Conservation (phyloP, 1,139 yeast genomes). For the Geotrichum australiense region DNA sequence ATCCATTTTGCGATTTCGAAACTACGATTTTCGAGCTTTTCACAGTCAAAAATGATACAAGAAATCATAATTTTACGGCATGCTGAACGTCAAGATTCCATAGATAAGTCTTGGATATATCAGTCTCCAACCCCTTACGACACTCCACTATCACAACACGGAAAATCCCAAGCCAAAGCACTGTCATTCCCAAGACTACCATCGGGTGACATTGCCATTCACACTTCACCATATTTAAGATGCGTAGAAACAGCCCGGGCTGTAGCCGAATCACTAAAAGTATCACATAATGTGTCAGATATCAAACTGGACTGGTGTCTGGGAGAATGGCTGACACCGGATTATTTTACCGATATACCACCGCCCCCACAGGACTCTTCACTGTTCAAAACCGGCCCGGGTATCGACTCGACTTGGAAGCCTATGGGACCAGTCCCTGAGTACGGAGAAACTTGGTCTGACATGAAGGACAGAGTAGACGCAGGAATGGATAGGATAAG, state of each 20-base stretch:
- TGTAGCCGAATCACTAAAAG: slow-evolving; percentile 24
- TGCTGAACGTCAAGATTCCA: slow-evolving; percentile 32
- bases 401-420: slow-evolving; percentile 28
- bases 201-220: slow-evolving; percentile 24
- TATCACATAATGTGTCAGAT: background rate
- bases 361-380: slow-evolving; percentile 37
- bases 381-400: slow-evolving; percentile 26
- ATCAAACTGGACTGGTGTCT: slow-evolving; percentile 33
- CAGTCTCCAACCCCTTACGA: slow-evolving; percentile 36
- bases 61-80: slow-evolving; percentile 32
- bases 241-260: slow-evolving; percentile 36
- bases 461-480: slow-evolving; percentile 33
- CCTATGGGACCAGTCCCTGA: slow-evolving; percentile 33
- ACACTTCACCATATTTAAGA: slow-evolving; percentile 36
- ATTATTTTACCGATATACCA: slow-evolving; percentile 31
- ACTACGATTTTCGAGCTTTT: background rate
- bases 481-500: slow-evolving; percentile 28
- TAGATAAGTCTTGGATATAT: slow-evolving; percentile 29
- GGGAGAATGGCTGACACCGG: slow-evolving; percentile 39
- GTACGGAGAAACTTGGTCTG: slow-evolving; percentile 36
- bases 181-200: slow-evolving; percentile 11
- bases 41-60: background rate
- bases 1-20: background rate
- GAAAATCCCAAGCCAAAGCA: slow-evolving; percentile 27
- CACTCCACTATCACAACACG: slow-evolving; percentile 32